phyloP scores from a whole-genome alignment of 345 rosid species.

The Euclidium syriacum region DNA sequence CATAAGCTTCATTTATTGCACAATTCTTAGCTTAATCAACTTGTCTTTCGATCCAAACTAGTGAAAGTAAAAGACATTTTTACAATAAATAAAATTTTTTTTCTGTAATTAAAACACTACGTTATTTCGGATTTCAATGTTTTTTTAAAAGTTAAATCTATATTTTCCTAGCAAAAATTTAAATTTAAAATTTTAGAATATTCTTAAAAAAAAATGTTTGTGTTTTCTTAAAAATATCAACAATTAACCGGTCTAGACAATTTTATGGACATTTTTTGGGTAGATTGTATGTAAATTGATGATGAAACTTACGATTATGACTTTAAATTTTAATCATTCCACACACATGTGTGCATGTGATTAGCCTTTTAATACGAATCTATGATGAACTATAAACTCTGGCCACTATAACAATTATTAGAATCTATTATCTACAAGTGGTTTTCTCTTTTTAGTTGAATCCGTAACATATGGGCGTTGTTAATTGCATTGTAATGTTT shows the following conservation, averaged over 20 bases:
- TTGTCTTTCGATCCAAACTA: no score
- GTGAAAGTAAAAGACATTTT: no score
- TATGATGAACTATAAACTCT: constrained; percentile 20
- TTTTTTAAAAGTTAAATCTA: no score
- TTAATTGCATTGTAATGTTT: constrained; percentile 10
- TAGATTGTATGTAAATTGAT: constrained; percentile 4
- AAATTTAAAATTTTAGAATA: no score
- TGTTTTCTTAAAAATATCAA: no score
- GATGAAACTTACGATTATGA: constrained; percentile 5
- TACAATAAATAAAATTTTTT: no score
- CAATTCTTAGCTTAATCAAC: no score
- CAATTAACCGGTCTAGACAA: background rate
- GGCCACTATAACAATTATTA: constrained; percentile 21
- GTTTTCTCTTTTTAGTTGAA: constrained; percentile 7
- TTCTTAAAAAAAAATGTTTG: no score
- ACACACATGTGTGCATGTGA: constrained; percentile 31
- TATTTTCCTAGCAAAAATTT: no score
- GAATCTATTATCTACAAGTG: background rate
- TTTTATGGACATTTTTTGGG: background rate
- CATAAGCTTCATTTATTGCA: no score
- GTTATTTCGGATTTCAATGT: no score
- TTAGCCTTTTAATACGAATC: constrained; percentile 20
- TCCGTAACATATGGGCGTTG: constrained; percentile 8
- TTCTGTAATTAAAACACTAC: no score
- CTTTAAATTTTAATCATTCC: constrained; percentile 9